Conservation (phyloP, 2,329 filamentous ascomycete species). For the Phymatotrichopsis omnivora region DNA sequence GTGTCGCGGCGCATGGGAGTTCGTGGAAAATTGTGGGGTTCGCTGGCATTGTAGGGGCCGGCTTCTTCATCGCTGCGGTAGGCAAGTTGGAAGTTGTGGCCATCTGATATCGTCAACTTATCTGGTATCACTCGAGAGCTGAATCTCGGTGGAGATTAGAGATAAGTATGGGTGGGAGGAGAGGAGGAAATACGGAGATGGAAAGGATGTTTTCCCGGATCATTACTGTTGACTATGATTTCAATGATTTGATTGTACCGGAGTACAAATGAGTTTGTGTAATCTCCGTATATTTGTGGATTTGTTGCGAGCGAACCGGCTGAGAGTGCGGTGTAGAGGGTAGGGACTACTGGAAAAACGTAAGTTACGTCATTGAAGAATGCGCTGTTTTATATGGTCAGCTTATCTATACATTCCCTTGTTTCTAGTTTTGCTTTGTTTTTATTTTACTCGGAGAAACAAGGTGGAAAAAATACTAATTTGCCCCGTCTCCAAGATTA, state of each 20-base stretch:
- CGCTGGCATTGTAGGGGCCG: slow-evolving; percentile 44
- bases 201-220: slow-evolving; percentile 40
- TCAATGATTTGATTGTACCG: slow-evolving; percentile 35
- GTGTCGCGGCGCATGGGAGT: slow-evolving; percentile 60
- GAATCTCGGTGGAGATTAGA: too few species aligned
- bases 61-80: slow-evolving; percentile 49
- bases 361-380: slow-evolving; percentile 74
- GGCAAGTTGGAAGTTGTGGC: slow-evolving; percentile 57
- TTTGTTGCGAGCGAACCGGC: slow-evolving; percentile 47
- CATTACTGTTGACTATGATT: slow-evolving; percentile 39
- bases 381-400: slow-evolving; percentile 36
- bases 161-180: background rate
- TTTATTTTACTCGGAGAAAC: background rate
- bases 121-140: too few species aligned
- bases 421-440: background rate
- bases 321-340: slow-evolving; percentile 64
- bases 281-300: slow-evolving; percentile 53
- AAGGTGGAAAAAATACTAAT: slow-evolving; percentile 45
- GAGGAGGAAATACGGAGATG: slow-evolving; percentile 37
- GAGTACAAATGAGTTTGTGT: slow-evolving; percentile 46
- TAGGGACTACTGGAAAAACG: slow-evolving; percentile 62
- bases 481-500: slow-evolving; percentile 55
- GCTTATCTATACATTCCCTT: slow-evolving; percentile 5
- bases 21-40: slow-evolving; percentile 42
- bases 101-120: slow-evolving; percentile 26